A percentile compares a stretch with the other conserved stretches of the same genome.
Evolutionary conservation across 495 filamentous ascomycete genomes (phyloP).

Genomic region (Lasiosphaeria ovina): DNA sequence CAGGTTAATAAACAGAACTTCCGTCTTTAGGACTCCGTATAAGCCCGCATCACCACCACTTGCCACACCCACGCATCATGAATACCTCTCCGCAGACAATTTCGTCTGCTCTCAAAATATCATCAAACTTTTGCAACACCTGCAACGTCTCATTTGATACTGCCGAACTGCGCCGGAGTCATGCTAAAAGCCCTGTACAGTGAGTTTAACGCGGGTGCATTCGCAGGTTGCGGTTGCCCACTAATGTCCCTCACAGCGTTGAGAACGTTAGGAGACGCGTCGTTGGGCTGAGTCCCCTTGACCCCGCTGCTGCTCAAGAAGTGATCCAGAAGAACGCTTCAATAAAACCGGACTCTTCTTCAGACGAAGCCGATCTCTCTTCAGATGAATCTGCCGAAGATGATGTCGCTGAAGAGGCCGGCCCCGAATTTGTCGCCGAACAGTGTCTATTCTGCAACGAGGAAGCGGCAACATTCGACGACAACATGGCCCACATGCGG

Average conservation of each 20-base stretch:
- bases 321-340: not conserved
- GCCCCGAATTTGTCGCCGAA: not conserved
- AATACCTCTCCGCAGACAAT: not conserved
- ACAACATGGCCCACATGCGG: constrained; percentile 34
- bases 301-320: not conserved
- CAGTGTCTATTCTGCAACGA: constrained; percentile 32
- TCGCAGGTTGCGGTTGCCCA: not conserved
- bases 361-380: not conserved
- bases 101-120: constrained; percentile 4
- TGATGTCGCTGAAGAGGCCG: not conserved
- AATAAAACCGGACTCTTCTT: not conserved
- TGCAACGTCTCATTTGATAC: constrained; percentile 8
- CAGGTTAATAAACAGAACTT: no score
- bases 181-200: not conserved
- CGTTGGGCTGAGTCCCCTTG: constrained; percentile 7
- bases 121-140: not conserved
- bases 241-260: constrained; percentile 5
- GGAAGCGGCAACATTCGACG: constrained; percentile 19
- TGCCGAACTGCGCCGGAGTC: not conserved
- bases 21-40: not conserved
- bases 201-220: not conserved
- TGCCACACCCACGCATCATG: no score
- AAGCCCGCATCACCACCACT: not conserved
- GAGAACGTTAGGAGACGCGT: constrained; percentile 15
- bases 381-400: not conserved